Evolutionary conservation across 2,329 filamentous ascomycete species (phyloP).

Genomic region (Paradendryphiella salina): DNA sequence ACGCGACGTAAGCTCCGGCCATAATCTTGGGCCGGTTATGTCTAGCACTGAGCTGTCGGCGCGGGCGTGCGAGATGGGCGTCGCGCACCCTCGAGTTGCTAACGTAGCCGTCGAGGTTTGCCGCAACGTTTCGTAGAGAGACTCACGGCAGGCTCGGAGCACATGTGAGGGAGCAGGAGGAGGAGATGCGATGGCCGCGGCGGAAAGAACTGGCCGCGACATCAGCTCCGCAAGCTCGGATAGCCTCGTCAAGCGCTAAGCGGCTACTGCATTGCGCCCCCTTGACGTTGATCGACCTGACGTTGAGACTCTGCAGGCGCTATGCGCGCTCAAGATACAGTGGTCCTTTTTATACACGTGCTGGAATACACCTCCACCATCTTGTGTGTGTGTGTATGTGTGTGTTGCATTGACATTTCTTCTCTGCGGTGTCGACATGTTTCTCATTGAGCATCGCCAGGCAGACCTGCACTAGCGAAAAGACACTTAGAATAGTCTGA

Average conservation of each 20-base stretch:
- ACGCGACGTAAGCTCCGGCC: conserved; percentile 27
- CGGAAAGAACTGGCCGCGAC: conserved; percentile 12
- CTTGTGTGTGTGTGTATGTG: background rate
- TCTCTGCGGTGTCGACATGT: background rate
- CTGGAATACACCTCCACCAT: background rate
- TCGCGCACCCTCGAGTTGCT: conserved; percentile 11
- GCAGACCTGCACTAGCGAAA: conserved; percentile 2
- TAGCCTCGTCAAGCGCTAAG: too few relatives aligned
- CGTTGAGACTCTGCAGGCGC: conserved; percentile 15
- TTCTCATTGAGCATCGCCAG: conserved; percentile 4
- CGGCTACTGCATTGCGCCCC: too few relatives aligned
- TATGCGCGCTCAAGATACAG: conserved; percentile 2
- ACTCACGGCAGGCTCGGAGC: conserved; percentile 6
- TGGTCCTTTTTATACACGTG: background rate
- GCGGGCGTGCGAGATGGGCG: conserved; percentile 13
- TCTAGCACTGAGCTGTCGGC: conserved; percentile 14
- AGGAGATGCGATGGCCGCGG: conserved; percentile 8
- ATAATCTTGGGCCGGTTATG: conserved; percentile 20
- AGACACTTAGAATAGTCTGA: conserved; percentile 8
- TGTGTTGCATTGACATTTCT: background rate
- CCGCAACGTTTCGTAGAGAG: conserved; percentile 4
- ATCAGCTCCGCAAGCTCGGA: background rate
- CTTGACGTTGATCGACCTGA: conserved; percentile 8
- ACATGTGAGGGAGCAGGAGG: conserved; percentile 4
- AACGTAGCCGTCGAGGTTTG: conserved; percentile 6